Base-by-base conservation (phyloP, 352 stramenopile species). In the Nannochloropsis limnetica region DNA sequence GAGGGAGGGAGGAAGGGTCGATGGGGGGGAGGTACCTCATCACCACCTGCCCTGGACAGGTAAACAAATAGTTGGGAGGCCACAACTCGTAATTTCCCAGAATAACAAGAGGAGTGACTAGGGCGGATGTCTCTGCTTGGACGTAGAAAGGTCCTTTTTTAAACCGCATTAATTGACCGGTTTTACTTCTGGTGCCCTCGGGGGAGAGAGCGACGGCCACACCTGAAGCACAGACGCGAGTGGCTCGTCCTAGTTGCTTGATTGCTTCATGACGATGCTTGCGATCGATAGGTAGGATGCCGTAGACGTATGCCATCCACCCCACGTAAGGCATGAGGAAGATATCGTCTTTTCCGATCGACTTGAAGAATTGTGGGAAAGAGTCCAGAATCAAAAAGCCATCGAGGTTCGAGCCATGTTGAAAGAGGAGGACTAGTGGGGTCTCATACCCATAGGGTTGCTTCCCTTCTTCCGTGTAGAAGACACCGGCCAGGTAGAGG, bases 161-260 rank as follows among this genome's bases (percentile, higher is more conserved):
- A 44, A 86, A 86, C 25, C 67, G 84, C 49, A 82, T 80, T 20
- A 86, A 81, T 49, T 86, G 82, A 45, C 84, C 84, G 20, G 84
- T 86, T 37, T 84, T 85, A 49, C 82, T 84, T 27, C 84, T 37
- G 14, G 84, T 86, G 14, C 84, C 84, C 80, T 86, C 84, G 5
- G 84, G 84, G n/a, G 82, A 80, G 28, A 86, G 79, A 27, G 84
- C 84, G 27, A 86, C 43, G 28, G 80, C 61, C 25, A 29, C 25
- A 29, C 61, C 61, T 3, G 61, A 74, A 4, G 61, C 61, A 74
- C 61, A 74, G n/a, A 29, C 61, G 61, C 61, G 61, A 74, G 61
- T 74, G 5, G 61, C 61, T 29, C 61, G 15, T 29, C 61, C 61
- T 31, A 74, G 61, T 15, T 74, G 61, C 22, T 74, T 74, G 20